Evolutionary conservation across 176 grass and related monocot species (phyloP).

Genomic region (Poa pratensis): DNA sequence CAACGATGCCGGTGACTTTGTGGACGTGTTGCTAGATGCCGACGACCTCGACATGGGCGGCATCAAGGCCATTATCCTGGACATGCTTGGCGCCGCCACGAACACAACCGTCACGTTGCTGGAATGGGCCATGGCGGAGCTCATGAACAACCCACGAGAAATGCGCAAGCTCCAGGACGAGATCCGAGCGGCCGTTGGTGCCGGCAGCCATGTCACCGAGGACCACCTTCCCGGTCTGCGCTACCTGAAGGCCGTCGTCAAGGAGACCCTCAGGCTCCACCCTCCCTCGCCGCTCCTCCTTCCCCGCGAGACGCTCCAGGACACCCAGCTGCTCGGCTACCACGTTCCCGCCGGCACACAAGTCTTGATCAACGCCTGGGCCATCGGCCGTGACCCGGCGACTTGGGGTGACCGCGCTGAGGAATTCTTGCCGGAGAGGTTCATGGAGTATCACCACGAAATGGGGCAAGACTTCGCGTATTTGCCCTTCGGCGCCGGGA

Average conservation of each 20-base stretch:
- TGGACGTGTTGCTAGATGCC: background rate
- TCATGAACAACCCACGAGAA: background rate
- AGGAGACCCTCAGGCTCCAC: slow-evolving; percentile 16
- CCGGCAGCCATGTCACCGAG: slow-evolving; percentile 5
- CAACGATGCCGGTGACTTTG: background rate
- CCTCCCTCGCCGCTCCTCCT: slow-evolving; percentile 7
- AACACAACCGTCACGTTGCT: background rate
- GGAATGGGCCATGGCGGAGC: background rate
- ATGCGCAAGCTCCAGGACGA: slow-evolving; percentile 50
- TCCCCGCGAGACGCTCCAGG: background rate
- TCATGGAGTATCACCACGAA: background rate
- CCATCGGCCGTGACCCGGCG: background rate
- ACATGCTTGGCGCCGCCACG: slow-evolving; percentile 10
- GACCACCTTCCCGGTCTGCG: background rate
- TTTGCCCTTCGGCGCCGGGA: slow-evolving; percentile 9
- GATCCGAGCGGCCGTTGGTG: slow-evolving; percentile 27
- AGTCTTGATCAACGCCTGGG: background rate
- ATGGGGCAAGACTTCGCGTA: background rate
- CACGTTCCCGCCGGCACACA: background rate
- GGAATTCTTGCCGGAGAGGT: slow-evolving; percentile 13
- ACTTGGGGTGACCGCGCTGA: slow-evolving; percentile 19
- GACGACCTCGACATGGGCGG: background rate
- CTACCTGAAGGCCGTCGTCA: slow-evolving; percentile 15
- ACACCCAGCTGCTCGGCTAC: slow-evolving; percentile 17
- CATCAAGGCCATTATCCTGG: slow-evolving; percentile 17